Conservation (phyloP, 192 early-diverging fungal genomes). For the Funneliformis mosseae region DNA sequence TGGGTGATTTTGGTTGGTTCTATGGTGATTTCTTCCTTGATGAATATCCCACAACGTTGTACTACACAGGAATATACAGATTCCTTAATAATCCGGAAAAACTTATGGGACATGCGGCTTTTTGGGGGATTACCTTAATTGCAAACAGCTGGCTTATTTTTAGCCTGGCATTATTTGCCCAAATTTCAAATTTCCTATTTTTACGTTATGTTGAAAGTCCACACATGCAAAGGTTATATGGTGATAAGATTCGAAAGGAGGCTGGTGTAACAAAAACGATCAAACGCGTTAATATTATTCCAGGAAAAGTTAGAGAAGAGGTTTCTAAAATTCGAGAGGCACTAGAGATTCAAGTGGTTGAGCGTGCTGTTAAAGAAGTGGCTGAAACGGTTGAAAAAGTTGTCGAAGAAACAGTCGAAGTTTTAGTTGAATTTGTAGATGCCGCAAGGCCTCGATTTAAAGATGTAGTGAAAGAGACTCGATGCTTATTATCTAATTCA, state of each 20-base stretch:
- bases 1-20: slow-evolving; percentile 98
- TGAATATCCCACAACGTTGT: slow-evolving; percentile 67
- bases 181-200: slow-evolving; percentile 83
- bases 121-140: slow-evolving; percentile 91
- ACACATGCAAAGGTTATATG: slow-evolving; percentile 90
- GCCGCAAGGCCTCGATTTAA: slow-evolving; percentile 54
- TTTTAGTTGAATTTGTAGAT: slow-evolving; percentile 55
- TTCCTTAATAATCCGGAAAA: slow-evolving; percentile 95
- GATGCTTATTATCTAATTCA: slow-evolving; percentile 46
- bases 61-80: slow-evolving; percentile 86
- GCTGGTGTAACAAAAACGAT: slow-evolving; percentile 78
- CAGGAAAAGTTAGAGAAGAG: slow-evolving; percentile 57
- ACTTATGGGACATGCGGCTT: slow-evolving; percentile 91
- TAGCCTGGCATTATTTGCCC: slow-evolving; percentile 80
- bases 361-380: slow-evolving; percentile 55
- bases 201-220: slow-evolving; percentile 87
- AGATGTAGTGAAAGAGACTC: slow-evolving; percentile 51
- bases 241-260: slow-evolving; percentile 78
- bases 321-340: slow-evolving; percentile 56
- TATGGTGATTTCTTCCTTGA: slow-evolving; percentile 97
- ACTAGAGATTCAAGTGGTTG: slow-evolving; percentile 55
- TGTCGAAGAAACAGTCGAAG: slow-evolving; percentile 58
- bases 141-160: slow-evolving; percentile 82
- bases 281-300: slow-evolving; percentile 62
- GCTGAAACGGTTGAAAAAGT: slow-evolving; percentile 63